These are phyloP conservation scores for Cordyceps fumosorosea DNA, from an alignment of 2,329 filamentous ascomycete genomes.

Conservation along the genomic window DNA sequence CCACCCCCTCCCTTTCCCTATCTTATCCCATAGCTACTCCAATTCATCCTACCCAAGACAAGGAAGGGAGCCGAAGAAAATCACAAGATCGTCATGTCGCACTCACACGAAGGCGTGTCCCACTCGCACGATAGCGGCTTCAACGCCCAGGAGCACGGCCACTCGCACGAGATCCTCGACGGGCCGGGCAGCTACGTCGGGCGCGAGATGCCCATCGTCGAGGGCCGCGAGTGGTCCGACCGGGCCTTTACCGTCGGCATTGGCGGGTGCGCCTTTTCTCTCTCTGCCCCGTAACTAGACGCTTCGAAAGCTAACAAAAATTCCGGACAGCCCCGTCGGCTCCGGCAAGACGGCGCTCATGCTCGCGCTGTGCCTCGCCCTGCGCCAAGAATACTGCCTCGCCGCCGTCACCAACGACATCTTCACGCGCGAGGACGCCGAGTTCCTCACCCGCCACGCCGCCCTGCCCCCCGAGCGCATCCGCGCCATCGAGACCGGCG, in stretches of 20 bases:
- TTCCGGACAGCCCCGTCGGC: conserved; percentile 67
- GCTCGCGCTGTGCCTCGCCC: conserved; percentile 81
- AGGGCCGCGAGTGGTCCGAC: conserved; percentile 80
- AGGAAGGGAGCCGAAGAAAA: background rate
- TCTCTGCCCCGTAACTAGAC: background rate
- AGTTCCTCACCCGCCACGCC: conserved; percentile 83
- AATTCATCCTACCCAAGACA: background rate
- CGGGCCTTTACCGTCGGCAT: conserved; percentile 96
- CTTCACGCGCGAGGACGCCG: conserved; percentile 96
- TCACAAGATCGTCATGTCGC: conserved; percentile 19
- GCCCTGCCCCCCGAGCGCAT: conserved; percentile 81
- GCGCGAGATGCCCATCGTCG: conserved; percentile 88
- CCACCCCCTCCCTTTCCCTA: background rate
- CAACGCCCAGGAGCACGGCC: conserved; percentile 70
- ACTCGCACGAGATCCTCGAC: conserved; percentile 91
- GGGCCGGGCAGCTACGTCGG: conserved; percentile 85
- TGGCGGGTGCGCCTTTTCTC: conserved; percentile 63
- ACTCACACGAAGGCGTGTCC: conserved; percentile 47
- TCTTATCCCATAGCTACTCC: background rate
- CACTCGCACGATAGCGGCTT: conserved; percentile 54
- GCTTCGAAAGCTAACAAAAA: background rate
- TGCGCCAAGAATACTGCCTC: conserved; percentile 76
- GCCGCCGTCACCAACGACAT: conserved; percentile 98
- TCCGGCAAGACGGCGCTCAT: conserved; percentile 97
- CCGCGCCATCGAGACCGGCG: conserved; percentile 93